These are phyloP conservation scores for Mycotypha africana DNA, from an alignment of 371 early-diverging fungal genomes.

Conservation along the genomic window DNA sequence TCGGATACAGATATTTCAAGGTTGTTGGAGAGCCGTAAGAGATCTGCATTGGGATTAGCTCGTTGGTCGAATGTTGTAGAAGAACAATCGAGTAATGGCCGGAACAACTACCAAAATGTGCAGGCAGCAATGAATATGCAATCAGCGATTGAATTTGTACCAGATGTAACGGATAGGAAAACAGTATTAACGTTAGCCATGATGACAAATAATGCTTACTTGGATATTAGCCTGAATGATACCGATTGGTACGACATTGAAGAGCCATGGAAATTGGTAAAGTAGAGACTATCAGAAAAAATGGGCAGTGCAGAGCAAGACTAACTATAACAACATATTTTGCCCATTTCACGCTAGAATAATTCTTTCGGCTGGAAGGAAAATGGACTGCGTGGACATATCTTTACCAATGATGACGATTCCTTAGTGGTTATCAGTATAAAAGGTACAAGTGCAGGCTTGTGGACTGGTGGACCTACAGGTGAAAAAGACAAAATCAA, in stretches of 20 bases:
- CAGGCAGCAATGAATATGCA: too few species aligned
- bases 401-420: conserved; percentile 67
- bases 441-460: conserved; percentile 87
- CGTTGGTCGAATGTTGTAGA: too few species aligned
- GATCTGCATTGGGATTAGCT: too few species aligned
- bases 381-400: conserved; percentile 88
- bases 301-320: too few species aligned
- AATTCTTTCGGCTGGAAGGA: conserved; percentile 83
- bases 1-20: too few species aligned
- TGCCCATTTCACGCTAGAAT: conserved; percentile 38
- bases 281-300: conserved; percentile 7
- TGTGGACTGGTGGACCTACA: conserved; percentile 76
- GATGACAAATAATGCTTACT: conserved; percentile 79
- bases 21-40: too few species aligned
- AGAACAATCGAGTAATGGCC: too few species aligned
- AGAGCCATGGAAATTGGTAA: conserved; percentile 64
- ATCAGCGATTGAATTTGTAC: conserved; percentile 32
- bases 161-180: conserved; percentile 66
- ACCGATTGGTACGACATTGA: conserved; percentile 73
- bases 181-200: conserved; percentile 67
- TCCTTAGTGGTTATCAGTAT: conserved; percentile 75
- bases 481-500: conserved; percentile 80
- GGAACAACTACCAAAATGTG: too few species aligned
- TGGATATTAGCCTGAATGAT: conserved; percentile 43
- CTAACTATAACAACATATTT: too few species aligned